Percentiles rank a stretch among this genome's conserved stretches.
These are phyloP conservation scores for Alternaria ventricosa DNA, from an alignment of 2,329 filamentous ascomycete genomes.

Conservation along the genomic window DNA sequence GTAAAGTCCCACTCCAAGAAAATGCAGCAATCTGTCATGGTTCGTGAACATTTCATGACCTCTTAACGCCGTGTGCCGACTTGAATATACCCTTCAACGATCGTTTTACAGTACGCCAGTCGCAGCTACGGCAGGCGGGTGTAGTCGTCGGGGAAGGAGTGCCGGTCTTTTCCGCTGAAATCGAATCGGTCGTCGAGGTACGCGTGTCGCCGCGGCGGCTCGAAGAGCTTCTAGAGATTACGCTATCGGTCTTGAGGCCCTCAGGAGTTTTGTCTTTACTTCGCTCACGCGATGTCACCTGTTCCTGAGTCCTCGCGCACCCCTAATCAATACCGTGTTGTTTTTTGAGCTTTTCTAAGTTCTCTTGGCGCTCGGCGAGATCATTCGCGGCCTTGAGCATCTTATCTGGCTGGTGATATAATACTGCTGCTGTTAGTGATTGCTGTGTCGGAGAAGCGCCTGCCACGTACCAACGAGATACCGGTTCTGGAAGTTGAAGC, in stretches of 20 bases:
- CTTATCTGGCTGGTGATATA: constrained; percentile 80
- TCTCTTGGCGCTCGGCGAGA: constrained; percentile 90
- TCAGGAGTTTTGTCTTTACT: constrained; percentile 42
- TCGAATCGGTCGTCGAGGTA: constrained; percentile 34
- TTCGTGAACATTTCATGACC: constrained; percentile 32
- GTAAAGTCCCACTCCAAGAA: constrained; percentile 17
- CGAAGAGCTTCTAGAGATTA: constrained; percentile 36
- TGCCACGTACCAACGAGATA: constrained; percentile 86
- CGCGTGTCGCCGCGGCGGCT: constrained; percentile 27
- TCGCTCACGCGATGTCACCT: constrained; percentile 41
- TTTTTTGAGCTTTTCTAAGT: constrained; percentile 96
- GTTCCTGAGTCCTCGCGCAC: constrained; percentile 57
- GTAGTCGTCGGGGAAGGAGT: constrained; percentile 16
- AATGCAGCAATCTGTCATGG: constrained; percentile 25
- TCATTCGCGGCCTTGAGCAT: constrained; percentile 90
- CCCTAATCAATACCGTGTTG: constrained; percentile 96
- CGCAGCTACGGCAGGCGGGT: constrained; percentile 37
- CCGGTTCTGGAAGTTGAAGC: constrained; percentile 99
- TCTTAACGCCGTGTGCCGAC: constrained; percentile 42
- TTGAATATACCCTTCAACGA: constrained; percentile 43
- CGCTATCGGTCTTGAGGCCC: constrained; percentile 44
- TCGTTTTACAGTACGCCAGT: constrained; percentile 41
- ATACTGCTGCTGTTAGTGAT: constrained; percentile 54
- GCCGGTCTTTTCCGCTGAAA: constrained; percentile 31
- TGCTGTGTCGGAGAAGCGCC: constrained; percentile 2